Evolutionary conservation across 2,329 filamentous ascomycete species (phyloP), one percentile per base, ranked within the genome.

Genomic region (Neofusicoccum sp.): DNA sequence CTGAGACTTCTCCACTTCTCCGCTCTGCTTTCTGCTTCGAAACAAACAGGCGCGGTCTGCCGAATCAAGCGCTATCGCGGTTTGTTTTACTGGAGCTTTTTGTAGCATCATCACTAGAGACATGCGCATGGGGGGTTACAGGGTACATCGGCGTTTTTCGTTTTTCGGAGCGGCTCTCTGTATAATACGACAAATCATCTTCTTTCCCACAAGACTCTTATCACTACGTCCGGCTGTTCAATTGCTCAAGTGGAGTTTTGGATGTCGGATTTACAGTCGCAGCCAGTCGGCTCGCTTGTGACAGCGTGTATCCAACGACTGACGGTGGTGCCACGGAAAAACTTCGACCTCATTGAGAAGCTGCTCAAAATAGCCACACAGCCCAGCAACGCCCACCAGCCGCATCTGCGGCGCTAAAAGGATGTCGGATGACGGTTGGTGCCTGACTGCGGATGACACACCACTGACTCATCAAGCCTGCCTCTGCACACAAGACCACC

Each of bases 171-270:
- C 22, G 41, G 41, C 41, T 43, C 22, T 16, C 14, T 50, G 48
- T 50, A 50, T 50, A 50, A 50, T 50, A 50, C 28, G 48, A 50
- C 33, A 33, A 36, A 50, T 31, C 48, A 50, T 16, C 48, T 50
- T 37, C 48, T 45, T 28, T 16, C 43, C 22, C 22, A 22, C 22
- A 22, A 22, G 22, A 22, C 22, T 6, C 43, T 29, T 49, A 43
- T 16, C 14, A 12, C n/a, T 4, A n/a, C 41, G 16, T n/a, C 41
- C 16, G 16, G 5, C 41, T n/a, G n/a, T 43, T 43, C 41, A 1
- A 43, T 12, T 43, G 41, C 41, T n/a, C 14, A 16, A 43, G 41
- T 16, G 41, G 41, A 43, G 36, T 16, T n/a, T 43, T 16, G 4
- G 41, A 14, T 6, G 39, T 7, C 41, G 7, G 36, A 22, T 22